Evolutionary conservation across 2,329 filamentous ascomycete species (phyloP), one percentile per base, ranked within the genome.

Genomic region (Fonsecaea pedrosoi): DNA sequence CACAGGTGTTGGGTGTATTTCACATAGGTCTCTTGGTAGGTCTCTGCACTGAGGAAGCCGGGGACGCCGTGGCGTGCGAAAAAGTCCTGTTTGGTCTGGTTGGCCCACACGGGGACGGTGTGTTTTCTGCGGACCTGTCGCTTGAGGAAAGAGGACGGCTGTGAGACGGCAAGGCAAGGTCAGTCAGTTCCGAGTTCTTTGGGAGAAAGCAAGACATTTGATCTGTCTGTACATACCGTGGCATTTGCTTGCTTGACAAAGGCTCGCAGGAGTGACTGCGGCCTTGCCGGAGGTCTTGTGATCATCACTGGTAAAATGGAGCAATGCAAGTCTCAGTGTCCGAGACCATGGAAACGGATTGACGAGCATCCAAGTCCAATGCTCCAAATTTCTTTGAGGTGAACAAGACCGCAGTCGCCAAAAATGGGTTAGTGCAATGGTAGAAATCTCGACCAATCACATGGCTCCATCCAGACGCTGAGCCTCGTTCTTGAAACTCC

Each of bases 1-100:
- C 94, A 78, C 74, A 94, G 84, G 71, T 90, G 80, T 42, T 82
- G 77, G 84, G 96, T 93, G 81, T 97, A 96, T 75, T 93, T 84
- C 38, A 85, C 89, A 89, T 92, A 99, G 58, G 93, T 89, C 62
- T 92, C 85, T 64, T 90, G 81, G 79, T 91, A 96, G 62, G 87
- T 91, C 59, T 85, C 82, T 1, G 84, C 78, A 35, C 89, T 89
- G 76, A 97, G 83, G 68, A 98, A 84, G 13, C 87, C 87, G n/a
- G 87, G 85, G 5, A 97, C 83, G 66, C 87, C 87, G 70, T 85
- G 74, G 62, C 80, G 66, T 64, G 75, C 74, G 55, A 73, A 73
- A 18, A 68, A 54, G 32, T 70, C 63, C 18, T 69, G 67, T 62
- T 67, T 68, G 18, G 60, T 56, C 13, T 38, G 42, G 40, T 70